Evolutionary conservation across 192 early-diverging fungal species (phyloP), one percentile per base, ranked within the genome.

Genomic region (Allomyces arbusculus): DNA sequence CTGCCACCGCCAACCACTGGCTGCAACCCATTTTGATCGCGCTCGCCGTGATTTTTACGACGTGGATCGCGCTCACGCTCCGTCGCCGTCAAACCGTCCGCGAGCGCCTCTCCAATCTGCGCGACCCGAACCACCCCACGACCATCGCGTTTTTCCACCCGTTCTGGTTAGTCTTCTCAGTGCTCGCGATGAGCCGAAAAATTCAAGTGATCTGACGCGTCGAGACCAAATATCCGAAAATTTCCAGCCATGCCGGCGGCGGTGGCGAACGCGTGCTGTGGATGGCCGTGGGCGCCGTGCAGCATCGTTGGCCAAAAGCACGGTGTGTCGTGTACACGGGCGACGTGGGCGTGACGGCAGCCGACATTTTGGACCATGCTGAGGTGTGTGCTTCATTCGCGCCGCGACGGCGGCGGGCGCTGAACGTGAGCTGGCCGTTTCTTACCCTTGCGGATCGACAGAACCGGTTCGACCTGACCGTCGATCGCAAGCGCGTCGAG

Each of bases 201-300:
- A 63, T 14, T 24, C 43, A 23, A 2, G 14, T 14, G 24, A 14
- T 43, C 20, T 65, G 44, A 40, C 23, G 45, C 65, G 45, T 55
- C 44, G 26, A 68, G 50, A 62, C 63, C 44, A 40, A 25, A 61
- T 43, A 22, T 62, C 66, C 63, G 63, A 65, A 25, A 33, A 23
- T 55, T 45, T 40, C 62, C 63, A 87, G 86, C 67, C 87, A 91
- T 74, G 84, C 82, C 12, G 91, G 91, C 61, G 96, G 94, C 40
- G 96, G 96, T 22, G 96, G 96, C 7, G 96, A 99, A 74, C 78
- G 94, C 19, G 97, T 99, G 0, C 78, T 99, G 9, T 99, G 97
- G 97, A 85, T 82, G 0, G 83, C 87, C 25, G 82, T 99, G 64
- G 73, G 86, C 23, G 86, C 86, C 40, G 80, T 97, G 62, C 89